Evolutionary conservation across 208 protist species (phyloP).

Genomic region (Leishmania major): DNA sequence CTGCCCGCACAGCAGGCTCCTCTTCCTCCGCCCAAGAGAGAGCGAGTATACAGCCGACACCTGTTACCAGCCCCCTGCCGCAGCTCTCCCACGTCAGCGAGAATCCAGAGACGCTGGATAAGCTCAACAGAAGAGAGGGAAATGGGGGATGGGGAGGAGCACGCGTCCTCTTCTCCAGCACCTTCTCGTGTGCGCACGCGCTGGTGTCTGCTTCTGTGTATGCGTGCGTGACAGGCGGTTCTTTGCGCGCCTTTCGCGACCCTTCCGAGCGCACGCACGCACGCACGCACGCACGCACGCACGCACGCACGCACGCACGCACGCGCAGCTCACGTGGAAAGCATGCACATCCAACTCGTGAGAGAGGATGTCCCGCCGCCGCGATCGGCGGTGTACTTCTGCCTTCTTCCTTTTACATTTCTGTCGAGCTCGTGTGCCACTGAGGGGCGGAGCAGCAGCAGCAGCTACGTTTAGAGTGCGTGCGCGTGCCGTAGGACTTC

Average conservation of each 20-base stretch:
- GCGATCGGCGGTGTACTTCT: neutral
- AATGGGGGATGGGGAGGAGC: neutral
- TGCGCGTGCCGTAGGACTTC: too few relatives aligned
- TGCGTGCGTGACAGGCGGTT: too few relatives aligned
- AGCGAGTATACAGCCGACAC: neutral
- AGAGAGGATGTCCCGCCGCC: neutral
- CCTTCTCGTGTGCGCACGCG: neutral
- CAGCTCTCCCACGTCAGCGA: conserved; percentile 1
- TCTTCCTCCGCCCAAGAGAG: neutral
- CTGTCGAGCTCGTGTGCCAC: neutral
- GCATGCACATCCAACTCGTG: too few relatives aligned
- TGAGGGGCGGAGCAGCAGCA: neutral
- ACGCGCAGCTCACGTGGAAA: too few relatives aligned
- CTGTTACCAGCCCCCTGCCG: conserved; percentile 8
- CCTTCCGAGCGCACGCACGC: too few relatives aligned
- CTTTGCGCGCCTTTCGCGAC: too few relatives aligned
- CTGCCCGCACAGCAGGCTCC: neutral
- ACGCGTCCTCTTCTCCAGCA: neutral
- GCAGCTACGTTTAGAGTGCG: too few relatives aligned
- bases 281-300: too few relatives aligned
- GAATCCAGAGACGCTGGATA: neutral
- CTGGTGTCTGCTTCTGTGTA: too few relatives aligned
- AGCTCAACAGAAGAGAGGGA: neutral
- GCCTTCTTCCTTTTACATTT: neutral
- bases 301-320: too few relatives aligned